These are phyloP conservation scores for Diaporthe citriasiana DNA, from an alignment of 2,329 filamentous ascomycete species.

Conservation along the genomic window DNA sequence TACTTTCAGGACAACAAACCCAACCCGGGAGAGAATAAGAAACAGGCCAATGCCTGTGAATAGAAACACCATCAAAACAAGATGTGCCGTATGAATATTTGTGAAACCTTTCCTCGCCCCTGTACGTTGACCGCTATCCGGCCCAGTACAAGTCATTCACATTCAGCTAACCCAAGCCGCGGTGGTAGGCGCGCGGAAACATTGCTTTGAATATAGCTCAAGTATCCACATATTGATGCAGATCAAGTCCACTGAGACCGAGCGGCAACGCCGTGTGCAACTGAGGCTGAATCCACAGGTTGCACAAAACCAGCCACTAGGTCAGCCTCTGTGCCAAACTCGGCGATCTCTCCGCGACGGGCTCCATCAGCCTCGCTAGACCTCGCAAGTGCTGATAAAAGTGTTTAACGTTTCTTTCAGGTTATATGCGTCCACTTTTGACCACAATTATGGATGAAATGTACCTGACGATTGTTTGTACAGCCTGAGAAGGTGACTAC, in stretches of 20 bases:
- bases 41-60: background rate
- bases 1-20: background rate
- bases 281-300: background rate
- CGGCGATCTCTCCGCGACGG: background rate
- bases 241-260: background rate
- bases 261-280: background rate
- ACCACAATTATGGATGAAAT: background rate
- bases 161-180: background rate
- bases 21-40: background rate
- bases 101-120: background rate
- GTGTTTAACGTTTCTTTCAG: background rate
- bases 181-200: background rate
- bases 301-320: background rate
- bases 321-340: background rate
- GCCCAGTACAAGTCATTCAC: too few species aligned
- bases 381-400: background rate
- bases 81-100: rapidly evolving
- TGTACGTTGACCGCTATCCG: background rate
- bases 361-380: background rate
- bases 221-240: background rate
- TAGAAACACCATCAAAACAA: background rate
- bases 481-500: background rate
- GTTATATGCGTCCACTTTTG: background rate
- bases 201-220: background rate
- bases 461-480: background rate